Evolutionary conservation across 768 basidiomycete genomes (phyloP).

Genomic region (Panus rudis): DNA sequence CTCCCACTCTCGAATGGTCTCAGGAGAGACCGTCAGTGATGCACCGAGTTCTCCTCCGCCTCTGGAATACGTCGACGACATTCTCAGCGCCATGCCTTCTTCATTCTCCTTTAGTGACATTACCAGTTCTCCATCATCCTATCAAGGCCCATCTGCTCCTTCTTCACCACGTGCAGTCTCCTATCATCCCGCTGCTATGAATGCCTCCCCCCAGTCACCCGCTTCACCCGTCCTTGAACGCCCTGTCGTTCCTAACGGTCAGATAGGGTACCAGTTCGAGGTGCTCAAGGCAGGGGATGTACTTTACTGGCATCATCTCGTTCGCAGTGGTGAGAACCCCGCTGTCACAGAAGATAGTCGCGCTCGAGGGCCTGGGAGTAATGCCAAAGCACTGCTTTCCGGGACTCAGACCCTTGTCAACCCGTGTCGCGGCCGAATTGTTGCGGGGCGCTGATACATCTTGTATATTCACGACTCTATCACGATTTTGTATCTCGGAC

Average conservation of each 20-base stretch:
- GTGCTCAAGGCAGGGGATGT: conserved; percentile 48
- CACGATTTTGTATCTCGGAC: too few species aligned
- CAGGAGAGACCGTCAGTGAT: too few species aligned
- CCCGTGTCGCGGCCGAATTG: too few species aligned
- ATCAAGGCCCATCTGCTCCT: neutral
- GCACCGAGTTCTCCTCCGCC: neutral
- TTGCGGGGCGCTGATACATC: too few species aligned
- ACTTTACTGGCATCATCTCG: conserved; percentile 72
- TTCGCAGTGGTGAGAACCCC: conserved; percentile 65
- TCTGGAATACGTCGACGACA: too few species aligned
- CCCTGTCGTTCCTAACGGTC: too few species aligned
- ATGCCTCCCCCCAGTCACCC: conserved; percentile 22
- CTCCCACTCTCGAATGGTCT: too few species aligned
- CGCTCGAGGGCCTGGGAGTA: conserved; percentile 37
- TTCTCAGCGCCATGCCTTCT: too few species aligned
- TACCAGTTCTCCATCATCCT: conserved; percentile 6
- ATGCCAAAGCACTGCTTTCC: too few species aligned
- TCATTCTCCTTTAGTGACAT: neutral
- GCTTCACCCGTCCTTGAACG: conserved; percentile 8
- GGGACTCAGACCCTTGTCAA: too few species aligned
- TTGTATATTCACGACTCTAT: too few species aligned
- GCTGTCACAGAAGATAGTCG: conserved; percentile 57
- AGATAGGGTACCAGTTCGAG: too few species aligned
- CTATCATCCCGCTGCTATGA: conserved; percentile 7
- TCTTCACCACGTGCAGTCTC: conserved; percentile 7